These are phyloP conservation scores for Penicillium sp. DNA, from an alignment of 2,329 filamentous ascomycete species.

Conservation along the genomic window DNA sequence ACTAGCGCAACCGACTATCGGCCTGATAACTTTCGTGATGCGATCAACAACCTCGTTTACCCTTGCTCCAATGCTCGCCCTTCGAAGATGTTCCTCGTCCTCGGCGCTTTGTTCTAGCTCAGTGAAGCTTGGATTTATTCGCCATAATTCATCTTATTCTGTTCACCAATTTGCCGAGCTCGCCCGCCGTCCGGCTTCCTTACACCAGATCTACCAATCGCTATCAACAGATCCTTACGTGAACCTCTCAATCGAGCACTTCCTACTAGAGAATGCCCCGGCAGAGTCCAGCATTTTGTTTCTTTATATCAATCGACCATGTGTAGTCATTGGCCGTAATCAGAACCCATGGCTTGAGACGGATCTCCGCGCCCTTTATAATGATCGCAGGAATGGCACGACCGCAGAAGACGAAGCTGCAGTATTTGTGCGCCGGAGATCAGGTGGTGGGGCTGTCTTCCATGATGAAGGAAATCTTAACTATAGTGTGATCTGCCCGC, in stretches of 20 bases:
- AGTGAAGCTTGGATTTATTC: constrained; percentile 6
- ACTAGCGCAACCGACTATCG: constrained; percentile 31
- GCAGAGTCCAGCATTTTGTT: constrained; percentile 75
- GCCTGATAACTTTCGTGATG: constrained; percentile 9
- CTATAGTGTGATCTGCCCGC: constrained; percentile 86
- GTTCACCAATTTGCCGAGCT: constrained; percentile 35
- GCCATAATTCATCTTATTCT: constrained; percentile 34
- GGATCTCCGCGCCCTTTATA: constrained; percentile 65
- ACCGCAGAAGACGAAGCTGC: constrained; percentile 37
- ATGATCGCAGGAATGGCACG: constrained; percentile 27
- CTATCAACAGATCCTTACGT: constrained; percentile 71
- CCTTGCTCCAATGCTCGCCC: constrained; percentile 29
- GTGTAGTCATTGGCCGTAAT: constrained; percentile 89
- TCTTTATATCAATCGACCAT: constrained; percentile 82
- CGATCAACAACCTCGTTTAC: not conserved
- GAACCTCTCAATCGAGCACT: constrained; percentile 93
- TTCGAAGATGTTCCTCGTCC: constrained; percentile 3
- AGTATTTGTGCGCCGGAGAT: constrained; percentile 75
- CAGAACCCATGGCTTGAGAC: constrained; percentile 97
- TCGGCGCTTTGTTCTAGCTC: constrained; percentile 11
- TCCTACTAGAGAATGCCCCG: constrained; percentile 73
- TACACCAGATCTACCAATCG: constrained; percentile 68
- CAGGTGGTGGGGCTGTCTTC: constrained; percentile 89
- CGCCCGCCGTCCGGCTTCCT: constrained; percentile 34
- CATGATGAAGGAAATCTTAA: constrained; percentile 93